Conservation (phyloP, 371 early-diverging fungal genomes). For the Mucor indicus region DNA sequence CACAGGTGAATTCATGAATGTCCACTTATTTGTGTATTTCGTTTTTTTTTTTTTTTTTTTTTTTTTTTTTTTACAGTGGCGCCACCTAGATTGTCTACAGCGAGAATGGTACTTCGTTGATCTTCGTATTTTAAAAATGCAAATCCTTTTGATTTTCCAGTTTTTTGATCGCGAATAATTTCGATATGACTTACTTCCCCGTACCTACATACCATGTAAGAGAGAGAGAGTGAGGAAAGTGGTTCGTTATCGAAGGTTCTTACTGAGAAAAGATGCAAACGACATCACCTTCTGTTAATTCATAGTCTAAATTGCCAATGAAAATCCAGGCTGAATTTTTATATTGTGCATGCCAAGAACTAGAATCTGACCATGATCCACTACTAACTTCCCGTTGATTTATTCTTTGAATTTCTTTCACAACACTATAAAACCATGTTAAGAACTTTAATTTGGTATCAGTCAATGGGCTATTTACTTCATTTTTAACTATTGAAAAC, state of each 20-base stretch:
- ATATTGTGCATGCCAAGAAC: constrained; percentile 91
- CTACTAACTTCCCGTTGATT: constrained; percentile 59
- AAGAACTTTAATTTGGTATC: background rate
- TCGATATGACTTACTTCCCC: constrained; percentile 91
- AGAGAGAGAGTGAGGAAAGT: background rate
- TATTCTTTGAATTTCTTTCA: constrained; percentile 74
- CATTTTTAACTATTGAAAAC: constrained; percentile 1
- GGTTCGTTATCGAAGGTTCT: constrained; percentile 6
- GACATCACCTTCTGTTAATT: constrained; percentile 92
- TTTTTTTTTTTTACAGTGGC: constrained; percentile 48
- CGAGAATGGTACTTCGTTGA: constrained; percentile 86
- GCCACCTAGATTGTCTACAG: constrained; percentile 95
- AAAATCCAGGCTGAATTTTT: constrained; percentile 88
- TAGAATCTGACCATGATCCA: constrained; percentile 41
- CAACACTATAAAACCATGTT: constrained; percentile 41
- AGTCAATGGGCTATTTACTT: background rate
- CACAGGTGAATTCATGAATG: too few species aligned
- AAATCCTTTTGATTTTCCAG: constrained; percentile 87
- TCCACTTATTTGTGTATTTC: too few species aligned
- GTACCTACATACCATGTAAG: constrained; percentile 43
- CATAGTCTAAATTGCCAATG: constrained; percentile 80
- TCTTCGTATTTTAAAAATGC: constrained; percentile 94
- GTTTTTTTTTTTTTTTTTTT: too few species aligned
- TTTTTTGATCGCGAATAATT: constrained; percentile 80
- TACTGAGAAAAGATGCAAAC: constrained; percentile 92